phyloP scores from a whole-genome alignment of 495 filamentous ascomycete species.

The Astrothelium macrocarpum region DNA sequence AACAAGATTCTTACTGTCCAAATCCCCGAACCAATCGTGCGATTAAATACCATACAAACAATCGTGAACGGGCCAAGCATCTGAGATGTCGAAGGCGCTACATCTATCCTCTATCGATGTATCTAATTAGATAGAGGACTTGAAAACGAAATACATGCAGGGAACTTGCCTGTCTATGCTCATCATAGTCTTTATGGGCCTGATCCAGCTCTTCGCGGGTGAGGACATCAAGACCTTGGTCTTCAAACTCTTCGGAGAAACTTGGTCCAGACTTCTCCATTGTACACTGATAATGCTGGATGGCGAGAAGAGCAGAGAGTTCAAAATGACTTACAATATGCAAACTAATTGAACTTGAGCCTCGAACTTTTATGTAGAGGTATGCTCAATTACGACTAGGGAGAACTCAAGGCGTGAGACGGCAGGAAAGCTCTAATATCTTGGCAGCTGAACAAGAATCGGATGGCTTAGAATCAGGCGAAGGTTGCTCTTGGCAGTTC shows the following conservation, averaged over 20 bases:
- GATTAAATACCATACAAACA: constrained; percentile 15
- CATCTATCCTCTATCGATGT: constrained; percentile 1
- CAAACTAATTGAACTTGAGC: neutral
- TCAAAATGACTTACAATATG: neutral
- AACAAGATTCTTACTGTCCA: neutral
- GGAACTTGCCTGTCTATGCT: neutral
- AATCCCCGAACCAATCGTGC: constrained; percentile 21
- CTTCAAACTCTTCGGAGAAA: neutral
- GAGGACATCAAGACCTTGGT: neutral
- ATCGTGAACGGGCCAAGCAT: constrained; percentile 9
- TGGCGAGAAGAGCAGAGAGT: neutral
- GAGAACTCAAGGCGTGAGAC: neutral
- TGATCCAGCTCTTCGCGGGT: neutral
- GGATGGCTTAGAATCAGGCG: neutral
- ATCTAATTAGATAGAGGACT: neutral
- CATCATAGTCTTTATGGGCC: neutral
- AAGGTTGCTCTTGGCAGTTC: neutral
- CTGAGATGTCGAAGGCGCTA: constrained; percentile 5
- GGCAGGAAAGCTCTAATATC: neutral
- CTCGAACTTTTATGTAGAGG: neutral
- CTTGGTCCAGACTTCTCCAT: neutral
- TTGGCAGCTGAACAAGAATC: neutral
- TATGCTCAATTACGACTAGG: neutral
- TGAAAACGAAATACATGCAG: neutral
- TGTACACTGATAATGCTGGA: neutral